phyloP scores from a whole-genome alignment of 78 protist species.

The Carpediemonas membranifera region DNA sequence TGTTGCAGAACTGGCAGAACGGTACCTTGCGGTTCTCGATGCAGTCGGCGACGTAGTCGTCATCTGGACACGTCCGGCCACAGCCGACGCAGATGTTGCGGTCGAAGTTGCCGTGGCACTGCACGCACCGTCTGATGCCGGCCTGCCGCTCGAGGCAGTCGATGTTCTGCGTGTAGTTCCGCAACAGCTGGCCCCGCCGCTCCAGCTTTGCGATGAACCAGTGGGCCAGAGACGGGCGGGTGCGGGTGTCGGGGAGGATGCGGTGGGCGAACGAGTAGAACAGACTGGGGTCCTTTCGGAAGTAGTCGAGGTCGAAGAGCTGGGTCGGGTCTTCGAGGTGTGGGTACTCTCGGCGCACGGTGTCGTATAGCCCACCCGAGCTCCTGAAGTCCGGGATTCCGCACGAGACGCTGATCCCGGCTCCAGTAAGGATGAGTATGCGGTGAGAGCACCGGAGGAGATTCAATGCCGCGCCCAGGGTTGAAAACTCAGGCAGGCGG shows the following conservation, averaged over 20 bases:
- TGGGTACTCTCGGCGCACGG: neutral
- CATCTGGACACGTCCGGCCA: neutral
- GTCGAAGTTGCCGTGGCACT: constrained; percentile 30
- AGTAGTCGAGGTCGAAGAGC: constrained; percentile 26
- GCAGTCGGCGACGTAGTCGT: neutral
- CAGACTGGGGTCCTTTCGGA: constrained; percentile 9
- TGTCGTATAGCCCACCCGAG: neutral
- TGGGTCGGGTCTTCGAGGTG: constrained; percentile 5
- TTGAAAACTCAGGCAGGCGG: too few species aligned
- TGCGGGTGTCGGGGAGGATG: constrained; percentile 8
- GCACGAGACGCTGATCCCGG: constrained; percentile 42
- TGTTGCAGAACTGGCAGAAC: neutral
- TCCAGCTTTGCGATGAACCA: constrained; percentile 24
- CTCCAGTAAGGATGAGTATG: constrained; percentile 41
- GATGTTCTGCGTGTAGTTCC: constrained; percentile 43
- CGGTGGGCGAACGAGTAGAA: constrained; percentile 10
- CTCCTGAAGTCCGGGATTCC: constrained; percentile 41
- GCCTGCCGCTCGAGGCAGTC: too few species aligned
- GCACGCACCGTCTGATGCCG: too few species aligned
- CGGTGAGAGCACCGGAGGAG: too few species aligned
- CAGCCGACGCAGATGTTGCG: constrained; percentile 15
- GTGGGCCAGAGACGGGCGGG: constrained; percentile 26
- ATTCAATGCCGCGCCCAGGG: too few species aligned
- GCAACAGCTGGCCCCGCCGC: neutral
- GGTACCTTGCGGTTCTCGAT: too few species aligned